Evolutionary conservation across 345 rosid species (phyloP).

Genomic region (Corymbia maculata): DNA sequence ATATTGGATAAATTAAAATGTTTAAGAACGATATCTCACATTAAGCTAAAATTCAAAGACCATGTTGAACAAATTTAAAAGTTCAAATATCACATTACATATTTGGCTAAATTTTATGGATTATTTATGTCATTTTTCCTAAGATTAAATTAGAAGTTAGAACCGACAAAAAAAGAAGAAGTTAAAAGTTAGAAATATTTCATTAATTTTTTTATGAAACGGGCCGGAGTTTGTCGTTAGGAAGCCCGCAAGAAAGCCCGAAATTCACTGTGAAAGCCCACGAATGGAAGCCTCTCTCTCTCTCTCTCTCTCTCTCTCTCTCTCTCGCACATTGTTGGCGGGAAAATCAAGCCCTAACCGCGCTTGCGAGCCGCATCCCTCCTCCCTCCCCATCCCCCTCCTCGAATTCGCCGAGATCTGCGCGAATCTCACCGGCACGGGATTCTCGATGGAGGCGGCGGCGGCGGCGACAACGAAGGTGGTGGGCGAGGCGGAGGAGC

Average conservation of each 20-base stretch:
- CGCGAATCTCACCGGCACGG: background rate
- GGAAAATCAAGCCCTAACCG: background rate
- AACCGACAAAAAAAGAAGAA: background rate
- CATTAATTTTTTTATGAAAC: no score
- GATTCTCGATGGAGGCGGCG: conserved; percentile 7
- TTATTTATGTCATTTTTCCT: fast-evolving
- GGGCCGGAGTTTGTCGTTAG: background rate
- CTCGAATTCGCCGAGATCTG: background rate
- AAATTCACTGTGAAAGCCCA: background rate
- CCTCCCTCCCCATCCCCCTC: no score
- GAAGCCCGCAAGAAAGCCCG: background rate
- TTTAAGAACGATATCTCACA: fast-evolving
- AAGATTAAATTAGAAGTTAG: no score
- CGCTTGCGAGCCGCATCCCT: background rate
- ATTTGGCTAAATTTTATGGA: fast-evolving
- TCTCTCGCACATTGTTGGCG: background rate
- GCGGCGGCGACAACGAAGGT: conserved; percentile 47
- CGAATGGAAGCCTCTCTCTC: background rate
- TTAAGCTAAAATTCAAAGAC: fast-evolving
- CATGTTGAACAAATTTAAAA: fast-evolving
- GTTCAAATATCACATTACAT: fast-evolving
- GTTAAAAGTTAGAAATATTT: no score
- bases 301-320: background rate
- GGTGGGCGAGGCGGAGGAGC: conserved; percentile 58
- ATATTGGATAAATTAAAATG: fast-evolving